Evolutionary conservation across 2,329 filamentous ascomycete genomes (phyloP).

Genomic region (Emericellopsis cladophorae): DNA sequence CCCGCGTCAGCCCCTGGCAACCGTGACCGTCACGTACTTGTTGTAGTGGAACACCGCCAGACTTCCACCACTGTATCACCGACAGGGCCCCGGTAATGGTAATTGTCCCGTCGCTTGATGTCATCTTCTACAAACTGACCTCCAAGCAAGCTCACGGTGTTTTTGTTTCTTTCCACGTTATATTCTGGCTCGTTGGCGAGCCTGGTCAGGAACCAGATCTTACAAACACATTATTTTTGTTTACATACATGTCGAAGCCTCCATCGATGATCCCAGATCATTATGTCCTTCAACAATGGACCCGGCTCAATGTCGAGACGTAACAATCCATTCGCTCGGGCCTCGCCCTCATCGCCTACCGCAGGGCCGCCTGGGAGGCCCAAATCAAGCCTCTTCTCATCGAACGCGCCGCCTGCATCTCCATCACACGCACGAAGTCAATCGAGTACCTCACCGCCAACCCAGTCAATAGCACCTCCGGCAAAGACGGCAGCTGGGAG

Average conservation of each 20-base stretch:
- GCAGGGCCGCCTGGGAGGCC: conserved; percentile 42
- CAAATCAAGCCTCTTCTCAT: conserved; percentile 52
- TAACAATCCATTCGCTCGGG: conserved; percentile 68
- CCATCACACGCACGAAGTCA: conserved; percentile 54
- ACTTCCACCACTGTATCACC: no score
- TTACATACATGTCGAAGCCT: conserved; percentile 1
- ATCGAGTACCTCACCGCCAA: conserved; percentile 39
- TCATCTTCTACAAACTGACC: conserved; percentile 10
- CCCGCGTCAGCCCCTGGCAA: conserved; percentile 12
- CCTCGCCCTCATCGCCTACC: conserved; percentile 52
- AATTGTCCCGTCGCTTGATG: conserved; percentile 10
- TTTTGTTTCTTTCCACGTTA: conserved; percentile 8
- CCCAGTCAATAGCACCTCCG: neutral
- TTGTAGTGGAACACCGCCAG: neutral
- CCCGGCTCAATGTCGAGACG: conserved; percentile 50
- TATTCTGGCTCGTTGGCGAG: neutral
- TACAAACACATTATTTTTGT: neutral
- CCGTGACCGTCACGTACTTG: conserved; percentile 4
- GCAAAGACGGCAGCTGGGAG: neutral
- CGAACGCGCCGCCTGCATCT: conserved; percentile 14
- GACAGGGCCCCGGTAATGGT: no score
- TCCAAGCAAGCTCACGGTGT: conserved; percentile 10
- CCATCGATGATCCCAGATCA: conserved; percentile 12
- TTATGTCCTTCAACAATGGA: conserved; percentile 20
- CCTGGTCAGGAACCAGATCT: neutral